Evolutionary conservation across 305 asterid species (phyloP).

Genomic region (Lippia alba): DNA sequence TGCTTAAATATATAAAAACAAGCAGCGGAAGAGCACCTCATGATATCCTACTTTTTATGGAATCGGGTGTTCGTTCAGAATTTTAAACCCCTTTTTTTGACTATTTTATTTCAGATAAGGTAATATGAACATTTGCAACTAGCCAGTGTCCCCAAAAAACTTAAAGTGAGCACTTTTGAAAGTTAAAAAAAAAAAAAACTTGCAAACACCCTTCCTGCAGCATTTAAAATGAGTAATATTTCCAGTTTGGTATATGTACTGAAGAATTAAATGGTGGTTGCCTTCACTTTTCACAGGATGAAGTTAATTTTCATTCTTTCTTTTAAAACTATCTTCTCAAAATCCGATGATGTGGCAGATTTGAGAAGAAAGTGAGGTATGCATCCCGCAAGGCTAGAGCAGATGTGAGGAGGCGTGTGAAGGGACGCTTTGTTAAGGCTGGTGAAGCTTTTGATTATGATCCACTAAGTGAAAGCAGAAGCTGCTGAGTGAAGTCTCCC

Average conservation of each 20-base stretch:
- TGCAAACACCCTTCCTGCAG: too few relatives aligned
- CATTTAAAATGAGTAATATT: not conserved
- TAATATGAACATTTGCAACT: too few relatives aligned
- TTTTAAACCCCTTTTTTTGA: too few relatives aligned
- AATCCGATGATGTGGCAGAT: slow-evolving; percentile 39
- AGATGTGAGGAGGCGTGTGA: slow-evolving; percentile 71
- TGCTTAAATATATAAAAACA: too few relatives aligned
- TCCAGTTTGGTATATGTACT: not conserved
- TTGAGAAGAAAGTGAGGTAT: slow-evolving; percentile 73
- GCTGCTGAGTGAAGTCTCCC: slow-evolving; percentile 44
- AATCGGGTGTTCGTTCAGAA: too few relatives aligned
- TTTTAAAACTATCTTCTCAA: not conserved
- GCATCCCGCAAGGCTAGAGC: slow-evolving; percentile 81
- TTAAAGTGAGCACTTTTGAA: too few relatives aligned
- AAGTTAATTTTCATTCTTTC: slow-evolving; percentile 4
- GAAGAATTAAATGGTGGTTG: not conserved
- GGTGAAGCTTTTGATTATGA: slow-evolving; percentile 78
- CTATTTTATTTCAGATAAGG: too few relatives aligned
- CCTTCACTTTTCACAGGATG: not conserved
- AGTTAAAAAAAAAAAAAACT: too few relatives aligned
- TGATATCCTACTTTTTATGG: too few relatives aligned
- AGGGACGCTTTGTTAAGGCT: slow-evolving; percentile 79
- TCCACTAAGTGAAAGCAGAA: slow-evolving; percentile 55
- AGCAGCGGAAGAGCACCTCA: too few relatives aligned
- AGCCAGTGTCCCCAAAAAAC: too few relatives aligned